Evolutionary conservation across 257 asterid species (phyloP), one percentile per base, ranked within the genome.

Genomic region (Fraxinus cuspidata): DNA sequence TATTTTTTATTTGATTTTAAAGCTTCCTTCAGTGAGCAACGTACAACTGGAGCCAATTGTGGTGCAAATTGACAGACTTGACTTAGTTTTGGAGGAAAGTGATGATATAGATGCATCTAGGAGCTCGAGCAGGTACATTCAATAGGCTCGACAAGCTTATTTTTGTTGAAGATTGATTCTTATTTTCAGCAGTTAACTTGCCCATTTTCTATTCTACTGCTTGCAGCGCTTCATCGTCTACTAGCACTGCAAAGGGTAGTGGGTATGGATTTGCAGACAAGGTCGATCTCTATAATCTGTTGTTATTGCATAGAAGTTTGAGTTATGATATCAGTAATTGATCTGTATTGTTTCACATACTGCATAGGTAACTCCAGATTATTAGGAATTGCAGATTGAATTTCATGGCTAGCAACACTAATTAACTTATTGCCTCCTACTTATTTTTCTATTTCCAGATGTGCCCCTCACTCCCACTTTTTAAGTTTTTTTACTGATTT

Each of bases 211-310:
- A 1, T 60, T 83, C 72, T 79, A 85, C 56, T 40, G 70, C 27
- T 49, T 60, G 77, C 84, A 94, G 97, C 86, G 81, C 89, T 76
- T 77, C 86, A 27, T 74, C 97, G 42, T 70, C 97, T 60, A 72
- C 82, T 58, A 88, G 88, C 81, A 70, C 94, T 60, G 83, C 79
- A 18, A 92, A 87, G 88, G 92, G 92, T 31, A 89, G 84, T 85
- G 97, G 98, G 64, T 95, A 95, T 73, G 99, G 99, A 80, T 92
- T 88, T 79, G 98, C 99, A 11, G 99, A 93, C 84, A 95, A 95
- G 98, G 99, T 95, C 83, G 79, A 81, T 88, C 37, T 76, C 70
- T 70, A 63, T 58, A 53, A 64, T 64, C 40, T 68, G 2, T 78
- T 74, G 28, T 77, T 23, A 79, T 44, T 13, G 75, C 28, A 63